Evolutionary conservation across 306 rosid genomes (phyloP).

Genomic region (Carpinus viminea): DNA sequence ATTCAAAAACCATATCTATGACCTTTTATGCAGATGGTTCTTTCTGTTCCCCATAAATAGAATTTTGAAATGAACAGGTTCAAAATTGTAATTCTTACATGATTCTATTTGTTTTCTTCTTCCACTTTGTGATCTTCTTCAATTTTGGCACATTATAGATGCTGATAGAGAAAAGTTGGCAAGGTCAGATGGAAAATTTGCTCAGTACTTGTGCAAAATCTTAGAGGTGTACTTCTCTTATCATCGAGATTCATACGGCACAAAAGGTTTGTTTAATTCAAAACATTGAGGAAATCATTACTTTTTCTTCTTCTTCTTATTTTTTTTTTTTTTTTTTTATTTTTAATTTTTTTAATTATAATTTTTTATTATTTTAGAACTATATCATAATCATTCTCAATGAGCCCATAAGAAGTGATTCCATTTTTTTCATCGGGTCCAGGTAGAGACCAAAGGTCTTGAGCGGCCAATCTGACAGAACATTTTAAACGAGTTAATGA

Average conservation of each 20-base stretch:
- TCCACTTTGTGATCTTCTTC: slow-evolving; percentile 1
- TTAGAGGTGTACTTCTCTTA: slow-evolving; percentile 74
- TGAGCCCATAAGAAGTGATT: background rate
- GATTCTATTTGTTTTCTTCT: background rate
- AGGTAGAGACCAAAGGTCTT: no score
- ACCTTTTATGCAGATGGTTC: background rate
- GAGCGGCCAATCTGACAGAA: no score
- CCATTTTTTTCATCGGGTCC: no score
- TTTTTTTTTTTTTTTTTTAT: no score
- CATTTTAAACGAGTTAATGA: slow-evolving; percentile 5
- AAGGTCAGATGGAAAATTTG: slow-evolving; percentile 70
- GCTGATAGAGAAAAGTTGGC: slow-evolving; percentile 71
- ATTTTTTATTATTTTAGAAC: no score
- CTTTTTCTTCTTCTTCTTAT: no score
- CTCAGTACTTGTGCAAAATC: slow-evolving; percentile 71
- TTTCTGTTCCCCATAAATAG: background rate
- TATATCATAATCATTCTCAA: no score
- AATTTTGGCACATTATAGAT: slow-evolving; percentile 42
- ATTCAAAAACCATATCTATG: background rate
- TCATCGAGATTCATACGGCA: slow-evolving; percentile 68
- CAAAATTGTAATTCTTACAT: background rate
- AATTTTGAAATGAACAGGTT: background rate
- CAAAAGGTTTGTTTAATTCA: slow-evolving; percentile 45
- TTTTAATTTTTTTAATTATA: no score
- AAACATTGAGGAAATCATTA: no score